phyloP scores from a whole-genome alignment of 768 basidiomycete genomes.

The Boletus edulis region DNA sequence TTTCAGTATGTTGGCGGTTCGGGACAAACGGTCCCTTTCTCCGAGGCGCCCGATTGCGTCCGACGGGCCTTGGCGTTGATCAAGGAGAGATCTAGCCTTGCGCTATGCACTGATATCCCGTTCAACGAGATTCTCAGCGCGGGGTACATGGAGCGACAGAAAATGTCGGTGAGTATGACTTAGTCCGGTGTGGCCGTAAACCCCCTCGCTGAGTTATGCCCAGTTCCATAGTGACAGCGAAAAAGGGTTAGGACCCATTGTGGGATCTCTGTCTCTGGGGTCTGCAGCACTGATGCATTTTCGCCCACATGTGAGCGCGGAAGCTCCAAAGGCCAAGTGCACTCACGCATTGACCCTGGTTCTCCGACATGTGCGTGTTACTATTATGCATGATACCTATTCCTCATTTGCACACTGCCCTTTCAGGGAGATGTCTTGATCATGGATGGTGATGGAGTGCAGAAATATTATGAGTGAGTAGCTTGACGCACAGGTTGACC shows the following conservation, averaged over 20 bases:
- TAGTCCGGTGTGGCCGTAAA: not conserved
- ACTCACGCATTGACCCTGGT: conserved; percentile 50
- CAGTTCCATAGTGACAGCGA: conserved; percentile 84
- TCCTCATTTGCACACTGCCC: not conserved
- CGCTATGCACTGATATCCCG: conserved; percentile 35
- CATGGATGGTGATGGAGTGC: conserved; percentile 71
- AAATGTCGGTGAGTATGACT: conserved; percentile 62
- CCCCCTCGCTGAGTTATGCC: conserved; percentile 5
- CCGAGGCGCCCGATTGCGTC: conserved; percentile 57
- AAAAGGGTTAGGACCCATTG: conserved; percentile 64
- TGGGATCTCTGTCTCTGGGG: conserved; percentile 77
- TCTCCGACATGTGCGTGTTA: conserved; percentile 58
- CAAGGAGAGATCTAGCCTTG: conserved; percentile 47
- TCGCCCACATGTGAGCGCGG: conserved; percentile 44
- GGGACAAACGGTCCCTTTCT: conserved; percentile 67
- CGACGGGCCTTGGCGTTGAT: conserved; percentile 57
- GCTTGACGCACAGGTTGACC: not conserved
- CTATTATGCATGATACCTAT: not conserved
- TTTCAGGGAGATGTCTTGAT: conserved; percentile 73
- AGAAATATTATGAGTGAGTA: conserved; percentile 68
- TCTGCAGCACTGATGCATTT: conserved; percentile 81
- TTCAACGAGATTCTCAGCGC: conserved; percentile 84
- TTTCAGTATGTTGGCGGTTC: conserved; percentile 75
- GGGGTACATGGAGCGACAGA: conserved; percentile 84
- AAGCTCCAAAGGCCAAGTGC: conserved; percentile 25